A percentile compares a stretch with the other conserved stretches of the same genome.
These are phyloP conservation scores for Hydnomerulius pinastri DNA, from an alignment of 768 basidiomycete species.

Conservation along the genomic window DNA sequence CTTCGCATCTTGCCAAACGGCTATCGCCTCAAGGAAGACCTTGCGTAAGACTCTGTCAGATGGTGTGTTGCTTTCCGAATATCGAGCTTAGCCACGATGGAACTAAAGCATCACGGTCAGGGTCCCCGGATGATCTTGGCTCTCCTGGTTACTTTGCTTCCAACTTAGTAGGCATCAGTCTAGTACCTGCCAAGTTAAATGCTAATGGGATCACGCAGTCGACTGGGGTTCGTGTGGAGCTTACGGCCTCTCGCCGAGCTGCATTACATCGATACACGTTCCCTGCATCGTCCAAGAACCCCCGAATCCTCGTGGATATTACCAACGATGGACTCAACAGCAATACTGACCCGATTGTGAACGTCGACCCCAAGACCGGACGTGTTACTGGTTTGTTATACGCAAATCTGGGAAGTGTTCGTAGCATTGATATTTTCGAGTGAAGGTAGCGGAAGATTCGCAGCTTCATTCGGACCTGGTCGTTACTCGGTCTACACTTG, in stretches of 20 bases:
- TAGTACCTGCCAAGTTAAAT: background rate
- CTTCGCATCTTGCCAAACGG: slow-evolving; percentile 55
- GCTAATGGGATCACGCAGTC: slow-evolving; percentile 36
- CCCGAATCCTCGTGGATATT: slow-evolving; percentile 60
- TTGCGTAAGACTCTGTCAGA: slow-evolving; percentile 49
- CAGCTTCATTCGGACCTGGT: slow-evolving; percentile 61
- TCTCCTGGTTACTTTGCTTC: slow-evolving; percentile 69
- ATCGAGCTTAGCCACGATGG: background rate
- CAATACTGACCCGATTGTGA: slow-evolving; percentile 48
- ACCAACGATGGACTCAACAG: slow-evolving; percentile 63
- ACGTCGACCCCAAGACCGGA: slow-evolving; percentile 48
- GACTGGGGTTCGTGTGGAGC: slow-evolving; percentile 56
- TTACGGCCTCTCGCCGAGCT: slow-evolving; percentile 59
- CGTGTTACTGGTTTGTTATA: slow-evolving; percentile 44
- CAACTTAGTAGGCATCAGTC: slow-evolving; percentile 44
- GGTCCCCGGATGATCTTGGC: slow-evolving; percentile 59
- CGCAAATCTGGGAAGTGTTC: background rate
- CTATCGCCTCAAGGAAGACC: slow-evolving; percentile 46
- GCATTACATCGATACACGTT: slow-evolving; percentile 63
- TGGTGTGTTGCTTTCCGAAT: slow-evolving; percentile 35
- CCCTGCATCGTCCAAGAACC: slow-evolving; percentile 45
- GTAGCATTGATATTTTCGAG: background rate
- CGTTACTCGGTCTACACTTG: slow-evolving; percentile 60
- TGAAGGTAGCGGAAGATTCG: slow-evolving; percentile 42
- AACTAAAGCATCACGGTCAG: slow-evolving; percentile 28